Evolutionary conservation across 805 yeast genomes (phyloP).

Genomic region (Metschnikowia sp.): DNA sequence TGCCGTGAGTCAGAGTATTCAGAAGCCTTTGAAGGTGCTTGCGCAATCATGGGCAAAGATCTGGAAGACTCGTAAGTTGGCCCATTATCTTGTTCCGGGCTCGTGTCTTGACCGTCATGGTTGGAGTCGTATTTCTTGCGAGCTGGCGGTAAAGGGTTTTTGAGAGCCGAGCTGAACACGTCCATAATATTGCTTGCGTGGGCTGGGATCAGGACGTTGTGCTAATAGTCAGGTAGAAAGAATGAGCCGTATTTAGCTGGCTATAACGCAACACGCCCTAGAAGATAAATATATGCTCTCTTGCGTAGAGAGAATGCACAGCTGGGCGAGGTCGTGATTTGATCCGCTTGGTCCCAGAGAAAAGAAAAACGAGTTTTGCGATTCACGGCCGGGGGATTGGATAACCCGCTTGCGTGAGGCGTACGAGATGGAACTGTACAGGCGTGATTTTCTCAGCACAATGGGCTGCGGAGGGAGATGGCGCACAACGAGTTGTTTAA

Average conservation of each 20-base stretch:
- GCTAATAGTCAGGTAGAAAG: no score
- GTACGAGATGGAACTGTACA: conserved; percentile 10
- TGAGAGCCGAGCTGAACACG: conserved; percentile 27
- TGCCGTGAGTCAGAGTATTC: not conserved
- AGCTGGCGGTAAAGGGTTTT: conserved; percentile 37
- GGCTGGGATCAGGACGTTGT: not conserved
- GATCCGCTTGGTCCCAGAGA: not conserved
- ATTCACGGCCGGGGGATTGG: not conserved
- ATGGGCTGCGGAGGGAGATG: not conserved
- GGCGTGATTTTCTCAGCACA: conserved; percentile 1
- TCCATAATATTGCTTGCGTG: conserved; percentile 14
- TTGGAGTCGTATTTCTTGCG: conserved; percentile 14
- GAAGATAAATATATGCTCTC: no score
- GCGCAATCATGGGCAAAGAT: not conserved
- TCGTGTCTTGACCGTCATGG: not conserved
- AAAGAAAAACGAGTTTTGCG: conserved; percentile 6
- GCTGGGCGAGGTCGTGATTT: no score
- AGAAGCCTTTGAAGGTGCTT: not conserved
- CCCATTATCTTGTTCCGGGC: not conserved
- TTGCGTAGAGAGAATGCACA: no score
- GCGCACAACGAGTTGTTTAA: not conserved
- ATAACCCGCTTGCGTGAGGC: conserved; percentile 8
- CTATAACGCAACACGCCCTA: no score
- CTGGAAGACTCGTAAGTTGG: not conserved
- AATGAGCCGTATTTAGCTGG: no score